These are phyloP conservation scores for Umbilicaria muhlenbergii DNA, from an alignment of 495 filamentous ascomycete genomes.

Conservation along the genomic window DNA sequence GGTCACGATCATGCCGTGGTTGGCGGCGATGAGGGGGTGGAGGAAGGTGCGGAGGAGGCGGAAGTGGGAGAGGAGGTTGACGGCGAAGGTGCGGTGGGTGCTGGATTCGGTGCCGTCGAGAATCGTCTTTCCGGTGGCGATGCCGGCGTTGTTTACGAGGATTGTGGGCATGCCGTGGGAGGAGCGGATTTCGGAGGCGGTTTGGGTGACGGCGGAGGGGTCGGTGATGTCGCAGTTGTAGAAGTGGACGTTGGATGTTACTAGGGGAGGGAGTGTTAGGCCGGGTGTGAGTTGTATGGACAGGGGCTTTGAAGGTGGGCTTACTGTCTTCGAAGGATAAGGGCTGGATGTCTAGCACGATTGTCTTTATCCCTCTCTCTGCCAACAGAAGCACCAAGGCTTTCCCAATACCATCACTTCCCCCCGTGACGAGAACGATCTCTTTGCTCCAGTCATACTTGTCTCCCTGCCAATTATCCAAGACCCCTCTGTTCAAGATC, in stretches of 20 bases:
- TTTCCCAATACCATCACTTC: conserved; percentile 52
- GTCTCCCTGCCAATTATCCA: conserved; percentile 47
- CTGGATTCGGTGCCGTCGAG: conserved; percentile 38
- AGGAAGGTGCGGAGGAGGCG: conserved; percentile 49
- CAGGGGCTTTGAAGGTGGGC: neutral
- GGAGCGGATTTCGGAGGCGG: conserved; percentile 32
- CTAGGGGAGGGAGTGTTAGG: neutral
- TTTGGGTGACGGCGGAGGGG: conserved; percentile 26
- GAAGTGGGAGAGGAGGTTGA: conserved; percentile 58
- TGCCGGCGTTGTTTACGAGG: conserved; percentile 64
- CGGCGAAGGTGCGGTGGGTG: conserved; percentile 50
- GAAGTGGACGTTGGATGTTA: conserved; percentile 37
- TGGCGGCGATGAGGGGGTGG: conserved; percentile 40
- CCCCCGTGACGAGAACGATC: conserved; percentile 57
- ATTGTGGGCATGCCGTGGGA: conserved; percentile 49
- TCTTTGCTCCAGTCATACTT: conserved; percentile 54
- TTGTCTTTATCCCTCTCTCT: conserved; percentile 41
- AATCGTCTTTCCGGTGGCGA: conserved; percentile 43
- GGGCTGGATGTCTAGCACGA: conserved; percentile 52
- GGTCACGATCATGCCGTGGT: conserved; percentile 66
- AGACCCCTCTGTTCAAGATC: conserved; percentile 33
- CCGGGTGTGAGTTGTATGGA: neutral
- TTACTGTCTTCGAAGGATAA: conserved; percentile 38
- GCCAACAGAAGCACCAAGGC: conserved; percentile 44
- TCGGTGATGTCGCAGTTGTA: conserved; percentile 52